These are phyloP conservation scores for Colletotrichum sojae DNA, from an alignment of 2,329 filamentous ascomycete genomes.

Conservation along the genomic window DNA sequence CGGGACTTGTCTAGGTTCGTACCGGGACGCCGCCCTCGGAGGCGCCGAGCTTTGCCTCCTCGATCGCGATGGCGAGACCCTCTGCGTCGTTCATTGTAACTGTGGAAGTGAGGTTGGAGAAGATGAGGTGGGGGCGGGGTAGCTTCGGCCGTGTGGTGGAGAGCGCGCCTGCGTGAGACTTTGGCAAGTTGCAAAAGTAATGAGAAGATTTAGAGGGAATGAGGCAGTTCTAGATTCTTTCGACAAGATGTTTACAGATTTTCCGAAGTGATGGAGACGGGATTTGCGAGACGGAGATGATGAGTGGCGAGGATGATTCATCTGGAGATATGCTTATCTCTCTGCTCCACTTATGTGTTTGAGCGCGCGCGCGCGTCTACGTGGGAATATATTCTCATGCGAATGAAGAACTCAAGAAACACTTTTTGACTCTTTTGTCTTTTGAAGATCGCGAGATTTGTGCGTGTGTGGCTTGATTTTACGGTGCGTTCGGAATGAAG, in stretches of 20 bases:
- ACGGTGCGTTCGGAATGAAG: neutral
- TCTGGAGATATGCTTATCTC: constrained; percentile 29
- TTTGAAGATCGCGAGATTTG: too few species aligned
- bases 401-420: neutral
- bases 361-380: too few species aligned
- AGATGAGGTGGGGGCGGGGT: constrained; percentile 6
- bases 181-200: too few species aligned
- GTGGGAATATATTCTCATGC: neutral
- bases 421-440: neutral
- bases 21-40: constrained; percentile 38
- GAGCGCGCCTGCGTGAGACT: too few species aligned
- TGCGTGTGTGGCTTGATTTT: neutral
- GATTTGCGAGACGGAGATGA: constrained; percentile 20
- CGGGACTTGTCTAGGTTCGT: neutral
- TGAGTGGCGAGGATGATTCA: constrained; percentile 19
- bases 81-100: constrained; percentile 34
- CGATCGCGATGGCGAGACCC: constrained; percentile 39
- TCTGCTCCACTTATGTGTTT: constrained; percentile 13
- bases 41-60: constrained; percentile 36
- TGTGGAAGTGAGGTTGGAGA: neutral
- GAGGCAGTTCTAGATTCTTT: too few species aligned
- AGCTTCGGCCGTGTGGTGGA: neutral
- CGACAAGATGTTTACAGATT: neutral
- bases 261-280: constrained; percentile 9
- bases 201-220: too few species aligned